A percentile compares a stretch with the other conserved stretches of the same genome.
These are phyloP conservation scores for Magnusiomyces fungicola DNA, from an alignment of 1,139 yeast species.

Conservation along the genomic window DNA sequence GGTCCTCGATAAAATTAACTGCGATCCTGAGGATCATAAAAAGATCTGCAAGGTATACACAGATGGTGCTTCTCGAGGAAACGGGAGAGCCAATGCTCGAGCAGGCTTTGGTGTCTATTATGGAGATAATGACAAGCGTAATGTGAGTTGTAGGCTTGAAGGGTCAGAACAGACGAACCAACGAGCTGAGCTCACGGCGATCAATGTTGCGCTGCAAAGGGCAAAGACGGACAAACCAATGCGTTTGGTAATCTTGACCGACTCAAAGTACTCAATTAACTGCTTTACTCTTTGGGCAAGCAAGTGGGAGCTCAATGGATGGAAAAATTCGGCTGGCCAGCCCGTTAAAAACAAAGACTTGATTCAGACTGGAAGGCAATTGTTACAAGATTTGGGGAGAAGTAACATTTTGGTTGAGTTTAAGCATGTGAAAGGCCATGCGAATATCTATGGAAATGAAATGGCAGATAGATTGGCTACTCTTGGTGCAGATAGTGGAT, in stretches of 20 bases:
- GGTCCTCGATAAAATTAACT: neutral
- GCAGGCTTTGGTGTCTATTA: constrained; percentile 77
- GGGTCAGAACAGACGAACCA: constrained; percentile 62
- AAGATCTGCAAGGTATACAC: constrained; percentile 40
- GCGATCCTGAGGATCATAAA: no score
- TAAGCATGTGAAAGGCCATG: constrained; percentile 66
- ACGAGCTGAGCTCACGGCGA: constrained; percentile 70
- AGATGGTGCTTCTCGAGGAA: constrained; percentile 63
- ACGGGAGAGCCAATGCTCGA: constrained; percentile 38
- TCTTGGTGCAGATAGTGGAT: constrained; percentile 35
- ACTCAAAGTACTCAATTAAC: constrained; percentile 50
- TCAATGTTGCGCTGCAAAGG: constrained; percentile 43
- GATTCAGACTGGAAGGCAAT: constrained; percentile 30
- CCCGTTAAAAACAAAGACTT: constrained; percentile 48
- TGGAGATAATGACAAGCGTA: constrained; percentile 49
- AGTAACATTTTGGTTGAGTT: constrained; percentile 34
- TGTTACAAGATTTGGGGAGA: constrained; percentile 32
- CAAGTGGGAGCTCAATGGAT: constrained; percentile 49
- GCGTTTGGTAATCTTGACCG: constrained; percentile 38
- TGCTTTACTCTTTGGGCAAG: constrained; percentile 45
- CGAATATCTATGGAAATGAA: constrained; percentile 64
- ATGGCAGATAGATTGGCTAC: constrained; percentile 72
- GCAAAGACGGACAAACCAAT: neutral
- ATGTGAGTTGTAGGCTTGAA: constrained; percentile 44
- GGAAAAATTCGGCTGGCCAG: constrained; percentile 40